Evolutionary conservation across 176 grass and related monocot genomes (phyloP).

Genomic region (Carex kokanica): DNA sequence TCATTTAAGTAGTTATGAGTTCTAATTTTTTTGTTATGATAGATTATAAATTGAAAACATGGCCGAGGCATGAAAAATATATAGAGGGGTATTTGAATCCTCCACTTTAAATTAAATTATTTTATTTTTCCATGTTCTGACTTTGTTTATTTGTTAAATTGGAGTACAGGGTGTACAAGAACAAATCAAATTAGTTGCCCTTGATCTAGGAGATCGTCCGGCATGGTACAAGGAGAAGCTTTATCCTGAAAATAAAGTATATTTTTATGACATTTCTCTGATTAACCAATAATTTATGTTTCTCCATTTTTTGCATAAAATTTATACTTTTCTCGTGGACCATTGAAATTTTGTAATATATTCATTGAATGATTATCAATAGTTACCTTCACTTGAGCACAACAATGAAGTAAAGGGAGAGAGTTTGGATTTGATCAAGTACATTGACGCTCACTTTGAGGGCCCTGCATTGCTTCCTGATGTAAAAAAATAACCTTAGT

Average conservation of each 20-base stretch:
- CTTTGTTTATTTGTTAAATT: neutral
- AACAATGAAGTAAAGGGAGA: slow-evolving; percentile 58
- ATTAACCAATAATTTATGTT: neutral
- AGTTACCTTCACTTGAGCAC: slow-evolving; percentile 79
- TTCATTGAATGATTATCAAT: neutral
- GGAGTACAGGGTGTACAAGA: slow-evolving; percentile 48
- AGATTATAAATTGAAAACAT: too few species aligned
- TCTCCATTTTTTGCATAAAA: neutral
- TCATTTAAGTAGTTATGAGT: too few species aligned
- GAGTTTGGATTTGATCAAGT: slow-evolving; percentile 69
- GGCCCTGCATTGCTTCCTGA: slow-evolving; percentile 60
- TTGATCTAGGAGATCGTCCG: slow-evolving; percentile 52
- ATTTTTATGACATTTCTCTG: neutral
- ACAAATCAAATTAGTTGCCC: slow-evolving; percentile 45
- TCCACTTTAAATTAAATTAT: neutral
- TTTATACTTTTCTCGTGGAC: neutral
- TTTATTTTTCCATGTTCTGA: neutral
- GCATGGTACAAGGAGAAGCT: slow-evolving; percentile 82
- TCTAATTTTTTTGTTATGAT: too few species aligned
- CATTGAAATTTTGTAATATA: neutral
- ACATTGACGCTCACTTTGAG: slow-evolving; percentile 60
- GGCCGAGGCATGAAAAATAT: too few species aligned
- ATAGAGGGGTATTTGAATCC: neutral
- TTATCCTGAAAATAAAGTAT: slow-evolving; percentile 57
- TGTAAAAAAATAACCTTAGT: slow-evolving; percentile 31